Evolutionary conservation across 1,284 basidiomycete genomes (phyloP), one percentile per base, ranked within the genome.

Genomic region (Sanghuangporus baumii): DNA sequence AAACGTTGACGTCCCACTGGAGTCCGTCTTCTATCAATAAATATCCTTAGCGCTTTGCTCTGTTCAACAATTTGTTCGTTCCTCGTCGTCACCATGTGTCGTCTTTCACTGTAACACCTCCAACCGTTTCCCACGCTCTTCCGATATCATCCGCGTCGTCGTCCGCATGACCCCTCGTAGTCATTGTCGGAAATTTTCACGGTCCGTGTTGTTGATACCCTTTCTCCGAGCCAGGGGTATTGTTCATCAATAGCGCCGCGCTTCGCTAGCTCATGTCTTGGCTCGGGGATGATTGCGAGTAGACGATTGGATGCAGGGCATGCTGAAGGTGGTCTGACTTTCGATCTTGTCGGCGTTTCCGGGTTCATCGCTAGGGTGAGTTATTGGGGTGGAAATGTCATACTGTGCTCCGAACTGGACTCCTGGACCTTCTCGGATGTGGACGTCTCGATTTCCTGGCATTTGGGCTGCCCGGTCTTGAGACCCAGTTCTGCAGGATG

Each of bases 191-290:
- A 40, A 47, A 41, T 23, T 46, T 18, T 46, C 43, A 18, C 43
- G n/a, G n/a, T n/a, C 16, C 43, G 43, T 46, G 1, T 18, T 16
- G 43, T 18, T 11, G 20, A 9, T 34, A n/a, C 48, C 7, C 7
- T 20, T 62, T 57, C 61, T 40, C 61, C 61, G 61, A 62, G 61
- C 57, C 61, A 62, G 55, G 61, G 37, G 18, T 26, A 20, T 38
- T n/a, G 14, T 16, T 31, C 36, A 46, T 60, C 20, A 36, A 51
- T 60, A 50, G 31, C 58, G 58, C 20, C 20, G 20, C 36, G 58
- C 20, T 41, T 50, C 47, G 36, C 38, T 50, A 23, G 43, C 41
- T 34, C 26, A 54, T 1, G 43, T 43, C 31, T 46, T 57, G 61
- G 55, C 61, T 62, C 61, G 61, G 61, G 61, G 55, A 57, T 52